phyloP scores from a whole-genome alignment of 495 filamentous ascomycete genomes.

The Melanomma pulvis-pyrius region DNA sequence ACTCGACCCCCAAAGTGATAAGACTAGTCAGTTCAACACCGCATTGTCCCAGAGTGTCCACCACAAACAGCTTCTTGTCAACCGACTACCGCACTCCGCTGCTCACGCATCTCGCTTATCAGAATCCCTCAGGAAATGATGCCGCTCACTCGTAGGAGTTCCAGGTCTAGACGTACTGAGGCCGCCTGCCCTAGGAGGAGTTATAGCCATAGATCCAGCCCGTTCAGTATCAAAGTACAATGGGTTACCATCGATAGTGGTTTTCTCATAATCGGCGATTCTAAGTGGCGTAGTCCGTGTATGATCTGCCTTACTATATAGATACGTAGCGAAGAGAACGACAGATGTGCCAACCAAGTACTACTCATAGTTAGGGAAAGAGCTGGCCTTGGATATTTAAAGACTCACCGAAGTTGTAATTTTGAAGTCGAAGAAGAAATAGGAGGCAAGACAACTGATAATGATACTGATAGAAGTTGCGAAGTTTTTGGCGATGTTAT shows the following conservation, averaged over 20 bases:
- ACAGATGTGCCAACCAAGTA: slow-evolving; percentile 77
- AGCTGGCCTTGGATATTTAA: not conserved
- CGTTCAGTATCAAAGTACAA: slow-evolving; percentile 58
- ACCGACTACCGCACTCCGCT: not conserved
- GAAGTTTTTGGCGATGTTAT: slow-evolving; percentile 89
- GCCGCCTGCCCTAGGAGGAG: slow-evolving; percentile 58
- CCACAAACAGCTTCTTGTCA: too few relatives aligned
- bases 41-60: not conserved
- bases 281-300: slow-evolving; percentile 71
- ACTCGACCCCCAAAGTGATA: too few relatives aligned
- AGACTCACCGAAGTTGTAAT: slow-evolving; percentile 69
- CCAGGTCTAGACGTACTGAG: slow-evolving; percentile 68
- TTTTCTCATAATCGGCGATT: slow-evolving; percentile 78
- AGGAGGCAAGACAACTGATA: slow-evolving; percentile 78
- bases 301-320: slow-evolving; percentile 64
- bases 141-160: slow-evolving; percentile 57
- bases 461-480: slow-evolving; percentile 89
- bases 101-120: slow-evolving; percentile 43
- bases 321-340: slow-evolving; percentile 78
- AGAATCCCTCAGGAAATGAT: slow-evolving; percentile 7
- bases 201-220: slow-evolving; percentile 41
- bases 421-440: slow-evolving; percentile 80
- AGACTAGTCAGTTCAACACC: not conserved
- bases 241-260: slow-evolving; percentile 52
- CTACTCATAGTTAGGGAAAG: slow-evolving; percentile 49